Evolutionary conservation across 2,329 filamentous ascomycete species (phyloP).

Genomic region (Fusarium sp.): DNA sequence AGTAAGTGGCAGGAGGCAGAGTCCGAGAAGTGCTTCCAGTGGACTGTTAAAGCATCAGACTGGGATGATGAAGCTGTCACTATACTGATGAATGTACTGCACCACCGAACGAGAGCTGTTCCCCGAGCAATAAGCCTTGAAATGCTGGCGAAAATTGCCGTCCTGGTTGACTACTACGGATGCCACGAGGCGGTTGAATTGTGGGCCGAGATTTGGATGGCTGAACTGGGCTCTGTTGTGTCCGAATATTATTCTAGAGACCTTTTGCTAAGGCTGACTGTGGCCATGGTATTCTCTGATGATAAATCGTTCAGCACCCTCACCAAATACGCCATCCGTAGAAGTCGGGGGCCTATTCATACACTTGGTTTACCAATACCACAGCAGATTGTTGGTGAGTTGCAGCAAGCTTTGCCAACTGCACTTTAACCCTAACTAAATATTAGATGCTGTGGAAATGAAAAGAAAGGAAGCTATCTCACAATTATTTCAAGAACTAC

Average conservation of each 20-base stretch:
- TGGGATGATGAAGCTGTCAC: not conserved
- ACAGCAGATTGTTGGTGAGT: not conserved
- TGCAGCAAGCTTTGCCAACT: rapidly evolving
- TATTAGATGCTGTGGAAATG: not conserved
- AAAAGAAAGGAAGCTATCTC: not conserved
- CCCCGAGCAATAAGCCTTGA: not conserved
- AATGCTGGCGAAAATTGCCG: not conserved
- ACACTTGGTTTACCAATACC: not conserved
- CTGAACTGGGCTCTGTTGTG: rapidly evolving
- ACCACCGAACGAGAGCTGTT: not conserved
- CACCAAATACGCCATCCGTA: not conserved
- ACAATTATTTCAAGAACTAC: no score
- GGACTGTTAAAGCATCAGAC: not conserved
- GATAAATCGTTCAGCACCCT: rapidly evolving
- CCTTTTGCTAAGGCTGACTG: not conserved
- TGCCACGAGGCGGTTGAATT: not conserved
- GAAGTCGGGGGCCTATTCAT: not conserved
- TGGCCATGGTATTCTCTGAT: not conserved
- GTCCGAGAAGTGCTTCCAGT: not conserved
- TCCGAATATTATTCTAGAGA: not conserved
- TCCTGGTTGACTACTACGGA: not conserved
- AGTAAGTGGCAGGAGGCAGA: not conserved
- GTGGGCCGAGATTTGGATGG: not conserved
- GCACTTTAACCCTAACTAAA: not conserved
- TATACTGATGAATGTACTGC: not conserved